Evolutionary conservation across 768 basidiomycete genomes (phyloP), one percentile per base, ranked within the genome.

Genomic region (Pleurotus citrinopileatus): DNA sequence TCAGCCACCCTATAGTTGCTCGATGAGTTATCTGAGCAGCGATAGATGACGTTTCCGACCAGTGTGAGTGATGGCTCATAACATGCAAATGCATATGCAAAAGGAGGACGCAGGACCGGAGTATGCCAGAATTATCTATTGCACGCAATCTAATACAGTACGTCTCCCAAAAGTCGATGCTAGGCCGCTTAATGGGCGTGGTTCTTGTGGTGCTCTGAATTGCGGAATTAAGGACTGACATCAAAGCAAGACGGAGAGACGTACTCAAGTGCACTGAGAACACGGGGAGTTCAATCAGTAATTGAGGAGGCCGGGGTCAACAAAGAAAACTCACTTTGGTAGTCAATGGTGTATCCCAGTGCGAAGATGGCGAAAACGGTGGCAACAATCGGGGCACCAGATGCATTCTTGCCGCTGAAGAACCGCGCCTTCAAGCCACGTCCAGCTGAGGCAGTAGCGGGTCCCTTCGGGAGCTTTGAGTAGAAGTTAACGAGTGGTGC

Each of bases 401-500:
- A 87, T 36, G 92, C 94, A 69, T 92, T 96, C 73, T 84, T 83
- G 58, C 92, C 94, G 60, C 79, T 83, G 71, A 94, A 94, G 73
- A 78, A 91, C 42, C 86, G 77, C n/a, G 71, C 89, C 70, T 90
- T 89, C 64, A 96, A 75, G 19, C 93, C 91, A 22, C 48, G 48
- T 52, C 72, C 72, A 51, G 78, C 74, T 17, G 83, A 73, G 34
- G 77, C 66, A 15, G 90, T 76, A 29, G 84, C 81, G 36, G 83
- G 75, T 42, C 95, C 95, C 70, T 98, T 98, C 60, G 94, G 96
- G 46, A 98, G 83, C 72, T 93, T 95, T 56, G 91, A 94, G 79
- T 98, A 98, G 74, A 97, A 98, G 61, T 92, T 85, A 59, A 97
- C 93, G 66, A 98, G 87, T 27, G 86, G 85, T 55, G 80, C 76